Conservation (phyloP, 495 filamentous ascomycete genomes). For the Penicillium waksmanii region DNA sequence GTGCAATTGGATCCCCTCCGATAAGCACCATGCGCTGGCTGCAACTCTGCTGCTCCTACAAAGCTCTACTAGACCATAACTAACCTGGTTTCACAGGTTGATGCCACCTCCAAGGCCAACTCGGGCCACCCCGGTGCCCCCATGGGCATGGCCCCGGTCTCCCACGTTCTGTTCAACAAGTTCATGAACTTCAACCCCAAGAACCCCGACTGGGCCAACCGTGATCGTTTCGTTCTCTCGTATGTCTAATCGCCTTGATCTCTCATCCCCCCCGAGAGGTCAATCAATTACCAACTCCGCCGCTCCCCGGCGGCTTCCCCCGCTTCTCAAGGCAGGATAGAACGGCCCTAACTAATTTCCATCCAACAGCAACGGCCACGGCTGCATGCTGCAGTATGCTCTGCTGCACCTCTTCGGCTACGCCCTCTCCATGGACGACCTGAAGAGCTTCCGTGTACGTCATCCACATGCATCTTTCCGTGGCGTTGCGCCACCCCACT, state of each 20-base stretch:
- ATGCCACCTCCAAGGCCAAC: conserved; percentile 96
- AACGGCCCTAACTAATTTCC: conserved; percentile 7
- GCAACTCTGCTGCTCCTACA: neutral
- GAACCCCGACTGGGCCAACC: conserved; percentile 95
- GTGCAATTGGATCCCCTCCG: conserved; percentile 4
- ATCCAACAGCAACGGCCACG: conserved; percentile 85
- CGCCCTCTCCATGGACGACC: conserved; percentile 78
- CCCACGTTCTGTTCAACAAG: conserved; percentile 98
- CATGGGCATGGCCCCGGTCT: conserved; percentile 97
- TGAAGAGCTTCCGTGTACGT: conserved; percentile 94
- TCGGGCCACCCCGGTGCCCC: conserved; percentile 98
- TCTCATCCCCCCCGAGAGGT: conserved; percentile 8
- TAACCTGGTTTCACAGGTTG: conserved; percentile 63
- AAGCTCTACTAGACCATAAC: conserved; percentile 22
- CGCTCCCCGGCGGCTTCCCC: neutral
- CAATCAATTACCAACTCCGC: neutral
- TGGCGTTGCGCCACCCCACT: neutral
- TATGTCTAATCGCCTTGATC: conserved; percentile 56
- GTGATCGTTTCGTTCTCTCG: conserved; percentile 99
- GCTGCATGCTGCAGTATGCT: conserved; percentile 99
- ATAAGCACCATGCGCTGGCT: neutral
- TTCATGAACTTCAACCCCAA: conserved; percentile 99
- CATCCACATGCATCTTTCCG: neutral
- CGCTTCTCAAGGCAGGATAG: conserved; percentile 2
- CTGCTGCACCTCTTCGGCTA: conserved; percentile 97